phyloP scores from a whole-genome alignment of 2,329 filamentous ascomycete genomes.

The Davidsoniella virescens region DNA sequence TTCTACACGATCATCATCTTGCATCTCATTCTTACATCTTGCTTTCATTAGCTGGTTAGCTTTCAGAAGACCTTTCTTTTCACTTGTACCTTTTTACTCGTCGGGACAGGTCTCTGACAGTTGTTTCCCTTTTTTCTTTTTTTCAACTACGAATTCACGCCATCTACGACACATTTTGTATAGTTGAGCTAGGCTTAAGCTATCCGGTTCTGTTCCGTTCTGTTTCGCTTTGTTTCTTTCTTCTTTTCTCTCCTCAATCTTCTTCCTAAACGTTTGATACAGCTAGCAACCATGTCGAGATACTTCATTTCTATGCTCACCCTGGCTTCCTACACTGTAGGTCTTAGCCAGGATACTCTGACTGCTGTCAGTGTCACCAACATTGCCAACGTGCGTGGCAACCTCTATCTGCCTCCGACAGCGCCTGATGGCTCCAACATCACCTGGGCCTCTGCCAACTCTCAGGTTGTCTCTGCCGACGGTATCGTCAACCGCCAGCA shows the following conservation, averaged over 20 bases:
- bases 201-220: too few relatives aligned
- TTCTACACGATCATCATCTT: too few relatives aligned
- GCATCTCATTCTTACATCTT: too few relatives aligned
- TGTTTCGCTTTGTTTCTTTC: too few relatives aligned
- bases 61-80: too few relatives aligned
- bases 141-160: too few relatives aligned
- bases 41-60: too few relatives aligned
- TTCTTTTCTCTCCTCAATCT: background rate
- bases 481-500: constrained; percentile 23
- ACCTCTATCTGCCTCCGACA: constrained; percentile 21
- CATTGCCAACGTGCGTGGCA: constrained; percentile 23
- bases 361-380: constrained; percentile 19
- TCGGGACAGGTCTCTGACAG: too few relatives aligned
- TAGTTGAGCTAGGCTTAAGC: too few relatives aligned
- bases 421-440: constrained; percentile 19
- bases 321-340: constrained; percentile 8
- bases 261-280: background rate
- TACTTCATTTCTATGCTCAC: constrained; percentile 5
- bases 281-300: constrained; percentile 1
- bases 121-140: too few relatives aligned
- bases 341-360: constrained; percentile 13
- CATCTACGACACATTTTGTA: too few relatives aligned
- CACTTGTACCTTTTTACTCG: too few relatives aligned
- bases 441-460: constrained; percentile 23
- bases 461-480: constrained; percentile 20